Evolutionary conservation across 768 basidiomycete species (phyloP), one percentile per base, ranked within the genome.

Genomic region (Rhodotorula babjevae): DNA sequence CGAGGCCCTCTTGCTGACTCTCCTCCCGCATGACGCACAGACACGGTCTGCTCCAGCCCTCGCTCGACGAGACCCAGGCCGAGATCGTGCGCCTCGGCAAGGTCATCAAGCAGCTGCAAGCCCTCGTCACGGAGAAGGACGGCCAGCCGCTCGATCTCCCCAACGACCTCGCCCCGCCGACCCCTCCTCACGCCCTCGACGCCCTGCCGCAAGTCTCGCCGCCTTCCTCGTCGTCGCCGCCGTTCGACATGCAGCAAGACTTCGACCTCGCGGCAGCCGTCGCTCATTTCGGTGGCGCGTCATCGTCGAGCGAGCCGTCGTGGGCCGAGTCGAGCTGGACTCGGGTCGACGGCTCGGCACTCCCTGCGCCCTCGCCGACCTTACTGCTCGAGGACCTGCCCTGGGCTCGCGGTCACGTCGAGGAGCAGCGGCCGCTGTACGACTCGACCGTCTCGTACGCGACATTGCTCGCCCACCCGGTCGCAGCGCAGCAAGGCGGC

Each of bases 21-120:
- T 9, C 33, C n/a, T 40, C 52, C 8, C 53, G 10, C 63, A 18
- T 36, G 42, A 4, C 44, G 6, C 42, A 11, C 46, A 66, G 65
- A 0, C 47, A 49, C 10, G 65, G 65, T 31, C 5, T 49, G 46
- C 18, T 56, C 0, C 14, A 25, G 12, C 18, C 36, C 21, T 18
- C 36, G 25, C 33, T 59, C 57, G 33, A 58, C 1, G 57, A 66
- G 33, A 59, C 59, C 27, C 10, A 19, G 23, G 9, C 18, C 47
- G 65, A 66, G 49, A 59, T 59, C 36, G 27, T 18, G 11, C 65
- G 65, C 42, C 65, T 66, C 9, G 11, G n/a, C 25, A 58, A 59
- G 47, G 25, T 66, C 46, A 19, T 66, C 47, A 15, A 15, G 18
- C 65, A 66, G 27, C 65, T 66, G 4, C 57, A 58, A 36, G 31